A percentile compares a stretch with the other conserved stretches of the same genome.
Conservation (phyloP, 2,329 filamentous ascomycete genomes). For the Fusarium devonianum region DNA sequence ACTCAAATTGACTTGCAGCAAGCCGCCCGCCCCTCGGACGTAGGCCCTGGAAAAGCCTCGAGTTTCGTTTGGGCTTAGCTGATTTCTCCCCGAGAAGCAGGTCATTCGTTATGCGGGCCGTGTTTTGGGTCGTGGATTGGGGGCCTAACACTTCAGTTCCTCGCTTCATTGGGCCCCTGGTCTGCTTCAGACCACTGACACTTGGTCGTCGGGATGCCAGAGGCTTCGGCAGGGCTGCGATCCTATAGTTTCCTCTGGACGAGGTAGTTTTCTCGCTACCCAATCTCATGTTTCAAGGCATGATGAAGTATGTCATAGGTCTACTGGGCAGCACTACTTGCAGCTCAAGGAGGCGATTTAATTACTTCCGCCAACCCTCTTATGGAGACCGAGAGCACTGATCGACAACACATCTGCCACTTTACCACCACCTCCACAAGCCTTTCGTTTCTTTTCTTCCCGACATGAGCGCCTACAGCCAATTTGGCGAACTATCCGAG, state of each 20-base stretch:
- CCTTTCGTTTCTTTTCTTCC: conserved; percentile 19
- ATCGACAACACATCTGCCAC: conserved; percentile 34
- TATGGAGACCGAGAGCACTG: conserved; percentile 31
- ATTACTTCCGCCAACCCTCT: conserved; percentile 31
- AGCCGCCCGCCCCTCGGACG: conserved; percentile 18
- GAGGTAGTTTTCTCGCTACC: conserved; percentile 1
- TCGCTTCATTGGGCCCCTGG: neutral
- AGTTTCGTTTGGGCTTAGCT: conserved; percentile 15
- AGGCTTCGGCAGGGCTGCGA: conserved; percentile 18
- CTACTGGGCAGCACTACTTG: neutral
- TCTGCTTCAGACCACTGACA: conserved; percentile 10
- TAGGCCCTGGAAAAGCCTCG: conserved; percentile 23
- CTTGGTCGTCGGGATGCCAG: conserved; percentile 13
- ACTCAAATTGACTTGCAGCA: conserved; percentile 18
- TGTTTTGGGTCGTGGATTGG: conserved; percentile 9
- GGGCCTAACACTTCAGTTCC: conserved; percentile 2
- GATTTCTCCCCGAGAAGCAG: conserved; percentile 24
- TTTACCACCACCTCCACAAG: conserved; percentile 11
- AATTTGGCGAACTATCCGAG: conserved; percentile 23
- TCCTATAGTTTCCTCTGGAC: neutral
- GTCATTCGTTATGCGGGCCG: conserved; percentile 22
- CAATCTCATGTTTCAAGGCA: conserved; percentile 10
- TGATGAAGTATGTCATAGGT: neutral
- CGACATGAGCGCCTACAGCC: conserved; percentile 30
- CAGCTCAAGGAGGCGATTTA: conserved; percentile 18